Evolutionary conservation across 2,329 filamentous ascomycete species (phyloP).

Genomic region (Cucurbitaria berberidis): DNA sequence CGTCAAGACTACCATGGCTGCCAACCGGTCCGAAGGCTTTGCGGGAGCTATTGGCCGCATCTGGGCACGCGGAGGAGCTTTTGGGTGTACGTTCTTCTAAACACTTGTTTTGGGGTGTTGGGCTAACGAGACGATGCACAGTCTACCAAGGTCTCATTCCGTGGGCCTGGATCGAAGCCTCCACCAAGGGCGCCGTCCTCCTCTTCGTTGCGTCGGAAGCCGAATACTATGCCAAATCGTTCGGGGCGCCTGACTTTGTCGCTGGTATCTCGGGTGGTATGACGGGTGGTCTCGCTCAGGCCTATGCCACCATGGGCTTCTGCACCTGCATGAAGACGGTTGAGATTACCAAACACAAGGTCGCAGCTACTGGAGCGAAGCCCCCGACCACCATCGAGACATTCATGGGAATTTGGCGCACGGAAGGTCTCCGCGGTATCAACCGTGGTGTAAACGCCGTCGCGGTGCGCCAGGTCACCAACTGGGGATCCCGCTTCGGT

Average conservation of each 20-base stretch:
- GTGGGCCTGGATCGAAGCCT: slow-evolving; percentile 96
- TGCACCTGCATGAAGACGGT: slow-evolving; percentile 99
- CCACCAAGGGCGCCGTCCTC: slow-evolving; percentile 97
- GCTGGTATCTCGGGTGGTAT: slow-evolving; percentile 91
- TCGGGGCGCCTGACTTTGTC: slow-evolving; percentile 85
- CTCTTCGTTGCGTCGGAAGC: slow-evolving; percentile 99
- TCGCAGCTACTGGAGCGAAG: slow-evolving; percentile 80
- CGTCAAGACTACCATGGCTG: slow-evolving; percentile 99
- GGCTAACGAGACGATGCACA: slow-evolving; percentile 50
- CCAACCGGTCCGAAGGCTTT: slow-evolving; percentile 90
- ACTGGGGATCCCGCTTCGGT: slow-evolving; percentile 97
- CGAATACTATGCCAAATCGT: slow-evolving; percentile 86
- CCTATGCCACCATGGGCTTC: slow-evolving; percentile 99
- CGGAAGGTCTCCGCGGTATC: slow-evolving; percentile 92
- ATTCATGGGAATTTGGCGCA: slow-evolving; percentile 96
- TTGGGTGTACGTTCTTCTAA: slow-evolving; percentile 79
- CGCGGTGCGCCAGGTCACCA: slow-evolving; percentile 98
- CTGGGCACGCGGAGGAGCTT: slow-evolving; percentile 89
- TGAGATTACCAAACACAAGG: slow-evolving; percentile 98
- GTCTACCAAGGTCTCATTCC: slow-evolving; percentile 99
- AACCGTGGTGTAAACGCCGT: slow-evolving; percentile 99
- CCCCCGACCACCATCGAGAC: slow-evolving; percentile 91
- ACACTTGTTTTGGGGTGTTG: slow-evolving; percentile 47
- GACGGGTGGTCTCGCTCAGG: slow-evolving; percentile 92
- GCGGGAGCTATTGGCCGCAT: slow-evolving; percentile 79